Evolutionary conservation across 345 rosid genomes (phyloP).

Genomic region (Adansonia digitata): DNA sequence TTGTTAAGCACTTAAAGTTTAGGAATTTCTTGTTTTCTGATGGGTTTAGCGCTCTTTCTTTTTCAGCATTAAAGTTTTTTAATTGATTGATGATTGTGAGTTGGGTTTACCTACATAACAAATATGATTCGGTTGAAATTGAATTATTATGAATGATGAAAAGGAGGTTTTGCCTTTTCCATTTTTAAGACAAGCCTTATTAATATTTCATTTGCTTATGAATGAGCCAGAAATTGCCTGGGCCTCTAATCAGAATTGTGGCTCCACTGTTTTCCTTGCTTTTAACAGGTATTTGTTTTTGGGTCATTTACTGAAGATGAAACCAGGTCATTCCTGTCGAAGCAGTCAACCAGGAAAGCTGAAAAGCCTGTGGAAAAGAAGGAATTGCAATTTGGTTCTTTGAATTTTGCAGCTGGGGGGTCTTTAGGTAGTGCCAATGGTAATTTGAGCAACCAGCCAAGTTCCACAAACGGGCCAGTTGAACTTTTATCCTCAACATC

Average conservation of each 20-base stretch:
- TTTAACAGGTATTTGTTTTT: constrained; percentile 55
- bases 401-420: constrained; percentile 28
- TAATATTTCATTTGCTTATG: background rate
- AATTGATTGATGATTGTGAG: background rate
- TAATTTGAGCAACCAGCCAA: constrained; percentile 22
- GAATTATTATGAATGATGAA: background rate
- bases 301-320: constrained; percentile 97
- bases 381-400: constrained; percentile 52
- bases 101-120: background rate
- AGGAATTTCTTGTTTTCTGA: background rate
- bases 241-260: background rate
- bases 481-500: constrained; percentile 4
- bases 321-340: constrained; percentile 51
- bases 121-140: background rate
- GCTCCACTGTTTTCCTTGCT: background rate
- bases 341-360: constrained; percentile 34
- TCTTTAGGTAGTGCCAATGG: constrained; percentile 36
- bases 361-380: constrained; percentile 39
- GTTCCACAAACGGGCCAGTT: constrained; percentile 29
- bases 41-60: background rate
- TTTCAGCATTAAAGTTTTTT: background rate
- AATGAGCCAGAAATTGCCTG: background rate
- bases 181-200: background rate
- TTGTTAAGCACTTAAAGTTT: constrained; percentile 5
- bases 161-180: background rate